Evolutionary conservation across 2,329 filamentous ascomycete genomes (phyloP), one percentile per base, ranked within the genome.

Genomic region (Gaeumannomyces tritici): DNA sequence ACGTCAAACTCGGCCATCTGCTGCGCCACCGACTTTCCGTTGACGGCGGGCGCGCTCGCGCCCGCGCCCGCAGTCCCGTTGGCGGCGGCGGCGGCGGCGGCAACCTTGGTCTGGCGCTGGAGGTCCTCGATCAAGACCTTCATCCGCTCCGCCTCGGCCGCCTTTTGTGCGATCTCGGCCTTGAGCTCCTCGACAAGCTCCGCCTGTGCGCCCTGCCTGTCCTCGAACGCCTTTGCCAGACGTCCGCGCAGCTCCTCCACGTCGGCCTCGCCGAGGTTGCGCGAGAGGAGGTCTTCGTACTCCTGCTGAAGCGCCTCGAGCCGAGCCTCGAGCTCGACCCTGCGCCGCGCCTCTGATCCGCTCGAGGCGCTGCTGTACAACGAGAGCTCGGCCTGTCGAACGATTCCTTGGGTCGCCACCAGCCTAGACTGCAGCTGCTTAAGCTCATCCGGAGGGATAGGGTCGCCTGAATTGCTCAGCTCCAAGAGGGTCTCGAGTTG

Each of bases 1-100:
- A 91, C 90, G 75, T 99, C 95, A 70, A 99, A 99, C 73, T 99
- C 95, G 63, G 93, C 91, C 75, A 99, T 96, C 78, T 98, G 95
- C 78, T 99, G 93, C 73, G 96, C 92, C 57, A 98, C 86, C 15
- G 91, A 96, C 83, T 96, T 96, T 81, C 89, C 89, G 70, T 90
- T 91, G 62, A 85, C 79, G 72, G 88, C 91, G 29, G 87, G 82
- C 31, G 55, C 21, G 9, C 47, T 80, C 77, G 35, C 56, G 27
- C 74, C 73, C 54, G 76, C 75, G 66, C 83, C 83, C 62, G 83
- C 79, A 79, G 91, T 91, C 71, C 56, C 56, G 60, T 56, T 61
- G 28, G 47, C 55, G 35, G 33, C 33, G 24, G 74, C 73, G 42
- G 74, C 73, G 42, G 76, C 76, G 67, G 83, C 76, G 67, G 83